These are phyloP conservation scores for Mallotus repandus DNA, from an alignment of 441 rosid genomes.

Conservation along the genomic window DNA sequence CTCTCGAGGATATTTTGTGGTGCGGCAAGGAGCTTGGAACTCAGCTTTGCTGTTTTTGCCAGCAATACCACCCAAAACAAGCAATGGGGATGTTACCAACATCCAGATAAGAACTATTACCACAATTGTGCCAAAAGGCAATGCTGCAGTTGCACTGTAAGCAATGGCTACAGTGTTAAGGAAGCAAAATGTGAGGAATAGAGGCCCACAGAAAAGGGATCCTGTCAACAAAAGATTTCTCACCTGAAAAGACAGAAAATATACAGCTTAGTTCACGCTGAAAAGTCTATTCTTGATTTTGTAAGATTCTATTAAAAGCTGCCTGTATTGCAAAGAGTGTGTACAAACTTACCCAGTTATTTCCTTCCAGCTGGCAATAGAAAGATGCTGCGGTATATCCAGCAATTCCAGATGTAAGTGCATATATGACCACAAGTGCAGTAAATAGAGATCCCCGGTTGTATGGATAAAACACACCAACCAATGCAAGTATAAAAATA, in stretches of 20 bases:
- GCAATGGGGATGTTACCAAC: conserved; percentile 68
- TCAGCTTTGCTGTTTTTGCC: conserved; percentile 84
- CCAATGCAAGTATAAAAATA: conserved; percentile 72
- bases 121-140: conserved; percentile 75
- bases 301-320: no score
- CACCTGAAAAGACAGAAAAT: no score
- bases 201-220: conserved; percentile 76
- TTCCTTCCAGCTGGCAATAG: conserved; percentile 82
- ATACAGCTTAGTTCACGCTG: no score
- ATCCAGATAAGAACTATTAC: conserved; percentile 78
- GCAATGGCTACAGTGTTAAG: conserved; percentile 75
- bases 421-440: conserved; percentile 73
- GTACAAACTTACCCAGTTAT: conserved; percentile 82
- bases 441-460: conserved; percentile 86
- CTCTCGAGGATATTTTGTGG: conserved; percentile 76
- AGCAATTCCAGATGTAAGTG: conserved; percentile 76
- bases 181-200: conserved; percentile 77
- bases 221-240: conserved; percentile 70
- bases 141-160: conserved; percentile 74
- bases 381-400: conserved; percentile 74
- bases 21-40: conserved; percentile 83
- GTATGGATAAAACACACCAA: conserved; percentile 83
- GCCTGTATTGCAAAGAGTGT: conserved; percentile 3
- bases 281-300: no score
- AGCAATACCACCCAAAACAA: conserved; percentile 85